Evolutionary conservation across 2,329 filamentous ascomycete genomes (phyloP).

Genomic region (Thermoascus crustaceus): DNA sequence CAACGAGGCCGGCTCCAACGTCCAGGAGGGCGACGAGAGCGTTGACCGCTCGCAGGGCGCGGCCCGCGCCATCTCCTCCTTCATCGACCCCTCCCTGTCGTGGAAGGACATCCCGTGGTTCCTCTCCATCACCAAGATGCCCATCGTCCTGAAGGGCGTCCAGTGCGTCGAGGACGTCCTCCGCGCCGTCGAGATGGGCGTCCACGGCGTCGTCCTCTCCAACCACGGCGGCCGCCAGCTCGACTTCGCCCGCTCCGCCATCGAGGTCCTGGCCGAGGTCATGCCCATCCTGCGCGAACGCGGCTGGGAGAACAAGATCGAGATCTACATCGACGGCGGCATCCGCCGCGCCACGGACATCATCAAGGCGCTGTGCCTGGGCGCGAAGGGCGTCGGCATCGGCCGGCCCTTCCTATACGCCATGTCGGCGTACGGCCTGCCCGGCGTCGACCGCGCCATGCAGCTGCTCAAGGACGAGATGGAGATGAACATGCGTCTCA

Average conservation of each 20-base stretch:
- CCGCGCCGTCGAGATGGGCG: slow-evolving; percentile 69
- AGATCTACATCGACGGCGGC: slow-evolving; percentile 87
- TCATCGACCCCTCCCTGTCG: slow-evolving; percentile 88
- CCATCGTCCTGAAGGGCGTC: slow-evolving; percentile 92
- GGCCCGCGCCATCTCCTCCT: slow-evolving; percentile 86
- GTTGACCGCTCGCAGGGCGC: slow-evolving; percentile 88
- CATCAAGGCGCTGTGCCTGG: slow-evolving; percentile 87
- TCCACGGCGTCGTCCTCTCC: slow-evolving; percentile 84
- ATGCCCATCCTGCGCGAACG: slow-evolving; percentile 75
- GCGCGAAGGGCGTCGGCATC: slow-evolving; percentile 86
- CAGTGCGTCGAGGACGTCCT: slow-evolving; percentile 94
- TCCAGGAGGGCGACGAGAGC: slow-evolving; percentile 60
- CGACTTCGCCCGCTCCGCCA: slow-evolving; percentile 78
- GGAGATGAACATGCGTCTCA: slow-evolving; percentile 97
- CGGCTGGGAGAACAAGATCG: slow-evolving; percentile 66
- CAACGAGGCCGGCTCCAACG: slow-evolving; percentile 69
- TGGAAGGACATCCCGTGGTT: slow-evolving; percentile 98
- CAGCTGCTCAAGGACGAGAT: slow-evolving; percentile 90
- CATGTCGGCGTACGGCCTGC: slow-evolving; percentile 83
- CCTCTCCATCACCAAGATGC: slow-evolving; percentile 79
- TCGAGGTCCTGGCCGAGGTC: slow-evolving; percentile 88
- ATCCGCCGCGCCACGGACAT: slow-evolving; percentile 87
- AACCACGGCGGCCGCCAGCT: slow-evolving; percentile 95
- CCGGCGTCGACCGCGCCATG: slow-evolving; percentile 87
- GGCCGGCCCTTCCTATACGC: slow-evolving; percentile 92